Percentiles rank a stretch among this genome's conserved stretches.
Evolutionary conservation across 371 early-diverging fungal species (phyloP).

Genomic region (Mucor sp.): DNA sequence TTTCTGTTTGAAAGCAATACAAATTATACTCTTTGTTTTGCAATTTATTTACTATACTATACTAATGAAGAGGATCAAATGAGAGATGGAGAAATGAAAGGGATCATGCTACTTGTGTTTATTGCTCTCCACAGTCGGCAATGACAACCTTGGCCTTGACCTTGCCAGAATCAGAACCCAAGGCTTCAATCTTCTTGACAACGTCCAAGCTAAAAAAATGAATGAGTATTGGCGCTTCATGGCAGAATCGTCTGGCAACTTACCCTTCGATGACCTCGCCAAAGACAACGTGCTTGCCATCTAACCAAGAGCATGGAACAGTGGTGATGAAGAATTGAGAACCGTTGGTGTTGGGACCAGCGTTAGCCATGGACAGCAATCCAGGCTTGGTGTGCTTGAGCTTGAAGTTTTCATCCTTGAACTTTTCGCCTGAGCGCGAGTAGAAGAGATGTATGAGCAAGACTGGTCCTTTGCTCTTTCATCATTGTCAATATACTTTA

Average conservation of each 20-base stretch:
- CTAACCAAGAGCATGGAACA: slow-evolving; percentile 85
- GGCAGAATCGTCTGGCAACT: not conserved
- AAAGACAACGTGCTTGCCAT: slow-evolving; percentile 99
- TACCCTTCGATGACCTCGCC: slow-evolving; percentile 85
- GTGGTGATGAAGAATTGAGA: slow-evolving; percentile 99
- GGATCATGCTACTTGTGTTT: slow-evolving; percentile 13
- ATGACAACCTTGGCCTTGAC: slow-evolving; percentile 59
- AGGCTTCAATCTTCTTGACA: slow-evolving; percentile 73
- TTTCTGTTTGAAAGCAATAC: not conserved
- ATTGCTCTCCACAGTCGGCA: slow-evolving; percentile 65
- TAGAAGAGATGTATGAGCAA: not conserved
- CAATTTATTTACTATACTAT: not conserved
- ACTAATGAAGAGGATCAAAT: not conserved
- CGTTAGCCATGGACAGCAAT: slow-evolving; percentile 95
- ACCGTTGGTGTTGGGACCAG: slow-evolving; percentile 95
- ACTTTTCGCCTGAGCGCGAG: slow-evolving; percentile 49
- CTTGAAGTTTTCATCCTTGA: slow-evolving; percentile 98
- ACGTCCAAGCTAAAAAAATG: slow-evolving; percentile 54
- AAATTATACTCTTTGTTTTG: too few species aligned
- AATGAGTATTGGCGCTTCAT: not conserved
- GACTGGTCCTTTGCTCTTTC: not conserved
- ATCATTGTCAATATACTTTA: not conserved
- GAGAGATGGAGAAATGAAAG: not conserved
- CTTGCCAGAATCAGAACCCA: slow-evolving; percentile 57
- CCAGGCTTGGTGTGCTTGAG: slow-evolving; percentile 92